These are phyloP conservation scores for Vaccinium macrocarpon DNA, from an alignment of 148 eudicot species.

Conservation along the genomic window DNA sequence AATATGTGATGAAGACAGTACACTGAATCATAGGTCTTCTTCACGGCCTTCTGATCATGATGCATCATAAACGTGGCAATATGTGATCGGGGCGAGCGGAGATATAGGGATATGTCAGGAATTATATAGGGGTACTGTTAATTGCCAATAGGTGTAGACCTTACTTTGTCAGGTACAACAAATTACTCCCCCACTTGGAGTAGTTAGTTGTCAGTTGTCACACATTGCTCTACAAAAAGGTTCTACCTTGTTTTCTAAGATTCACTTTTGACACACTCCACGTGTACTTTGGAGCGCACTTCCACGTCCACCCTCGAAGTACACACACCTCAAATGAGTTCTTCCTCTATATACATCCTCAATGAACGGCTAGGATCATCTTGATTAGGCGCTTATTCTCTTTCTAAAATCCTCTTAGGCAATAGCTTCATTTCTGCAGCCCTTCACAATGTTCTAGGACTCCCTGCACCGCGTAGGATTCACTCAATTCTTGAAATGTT, in stretches of 20 bases:
- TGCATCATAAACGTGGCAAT: no score
- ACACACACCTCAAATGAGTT: background rate
- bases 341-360: background rate
- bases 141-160: background rate
- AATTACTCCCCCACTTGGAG: background rate
- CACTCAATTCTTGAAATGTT: background rate
- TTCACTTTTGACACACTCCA: background rate
- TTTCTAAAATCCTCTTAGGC: background rate
- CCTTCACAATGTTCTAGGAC: background rate
- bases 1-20: no score
- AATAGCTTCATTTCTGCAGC: background rate
- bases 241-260: background rate
- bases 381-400: background rate
- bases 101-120: background rate
- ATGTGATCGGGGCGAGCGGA: no score
- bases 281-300: background rate
- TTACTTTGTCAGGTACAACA: background rate
- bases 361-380: background rate
- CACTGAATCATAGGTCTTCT: no score
- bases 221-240: background rate
- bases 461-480: no score
- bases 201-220: background rate
- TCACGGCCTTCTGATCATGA: no score
- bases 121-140: background rate
- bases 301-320: background rate